These are phyloP conservation scores for Fomitopsis serialis DNA, from an alignment of 768 basidiomycete genomes.

Conservation along the genomic window DNA sequence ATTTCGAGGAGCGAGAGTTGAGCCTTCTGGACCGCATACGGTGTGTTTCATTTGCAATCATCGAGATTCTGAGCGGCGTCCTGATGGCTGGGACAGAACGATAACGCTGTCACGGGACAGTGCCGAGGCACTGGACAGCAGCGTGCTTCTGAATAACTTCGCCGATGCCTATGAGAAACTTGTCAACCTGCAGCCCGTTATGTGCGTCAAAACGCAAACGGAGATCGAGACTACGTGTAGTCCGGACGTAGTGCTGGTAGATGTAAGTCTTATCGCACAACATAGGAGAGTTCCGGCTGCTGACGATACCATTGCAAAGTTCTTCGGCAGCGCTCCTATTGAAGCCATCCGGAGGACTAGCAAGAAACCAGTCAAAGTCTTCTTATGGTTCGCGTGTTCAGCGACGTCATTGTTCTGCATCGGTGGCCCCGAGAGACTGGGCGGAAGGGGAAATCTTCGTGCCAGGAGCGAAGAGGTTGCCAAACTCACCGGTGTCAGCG, in stretches of 20 bases:
- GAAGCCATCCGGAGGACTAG: constrained; percentile 3
- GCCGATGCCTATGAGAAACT: constrained; percentile 7
- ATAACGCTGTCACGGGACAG: constrained; percentile 1
- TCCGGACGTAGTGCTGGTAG: constrained; percentile 11
- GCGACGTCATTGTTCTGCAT: constrained; percentile 1
- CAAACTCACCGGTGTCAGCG: background rate
- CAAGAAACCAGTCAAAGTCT: constrained; percentile 6
- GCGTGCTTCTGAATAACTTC: constrained; percentile 4
- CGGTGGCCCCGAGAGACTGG: constrained; percentile 8
- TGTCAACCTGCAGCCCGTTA: constrained; percentile 1
- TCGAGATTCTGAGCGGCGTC: background rate
- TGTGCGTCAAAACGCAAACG: constrained; percentile 4
- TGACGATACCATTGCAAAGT: constrained; percentile 1
- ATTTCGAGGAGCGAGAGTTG: constrained; percentile 2
- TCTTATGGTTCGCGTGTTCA: constrained; percentile 7
- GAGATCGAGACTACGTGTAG: background rate
- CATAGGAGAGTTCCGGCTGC: background rate
- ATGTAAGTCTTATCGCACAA: constrained; percentile 10
- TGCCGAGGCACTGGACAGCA: background rate
- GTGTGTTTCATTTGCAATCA: constrained; percentile 1
- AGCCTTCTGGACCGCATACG: background rate
- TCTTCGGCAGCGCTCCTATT: constrained; percentile 3
- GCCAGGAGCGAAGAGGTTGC: constrained; percentile 4
- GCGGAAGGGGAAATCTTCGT: constrained; percentile 9
- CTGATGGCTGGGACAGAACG: constrained; percentile 1